A percentile compares a stretch with the other conserved stretches of the same genome.
phyloP scores from a whole-genome alignment of 2,329 filamentous ascomycete genomes.

The Aspergillus brasiliensis region DNA sequence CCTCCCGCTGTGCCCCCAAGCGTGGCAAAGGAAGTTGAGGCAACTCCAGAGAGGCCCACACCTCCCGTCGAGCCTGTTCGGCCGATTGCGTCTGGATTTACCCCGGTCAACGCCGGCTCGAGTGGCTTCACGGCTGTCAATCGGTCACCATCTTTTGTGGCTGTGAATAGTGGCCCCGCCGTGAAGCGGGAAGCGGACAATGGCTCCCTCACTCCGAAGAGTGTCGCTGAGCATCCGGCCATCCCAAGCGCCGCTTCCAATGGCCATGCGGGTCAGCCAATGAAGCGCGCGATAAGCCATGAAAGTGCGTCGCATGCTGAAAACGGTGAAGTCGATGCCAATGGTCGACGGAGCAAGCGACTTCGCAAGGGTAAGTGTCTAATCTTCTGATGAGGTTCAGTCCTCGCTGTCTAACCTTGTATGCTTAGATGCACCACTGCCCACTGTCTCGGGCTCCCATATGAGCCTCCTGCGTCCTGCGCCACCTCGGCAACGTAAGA shows the following conservation, averaged over 20 bases:
- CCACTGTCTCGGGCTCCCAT: constrained; percentile 91
- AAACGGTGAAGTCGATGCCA: constrained; percentile 61
- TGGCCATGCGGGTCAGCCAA: constrained; percentile 55
- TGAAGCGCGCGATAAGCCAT: constrained; percentile 77
- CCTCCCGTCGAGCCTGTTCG: constrained; percentile 42
- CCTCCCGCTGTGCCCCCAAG: constrained; percentile 60
- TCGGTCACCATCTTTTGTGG: constrained; percentile 47
- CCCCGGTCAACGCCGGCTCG: constrained; percentile 66
- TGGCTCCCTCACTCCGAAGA: constrained; percentile 62
- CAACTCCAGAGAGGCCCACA: constrained; percentile 35
- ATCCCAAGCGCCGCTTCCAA: constrained; percentile 59
- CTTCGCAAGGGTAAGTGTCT: constrained; percentile 72
- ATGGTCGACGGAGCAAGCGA: constrained; percentile 84
- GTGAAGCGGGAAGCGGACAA: constrained; percentile 58
- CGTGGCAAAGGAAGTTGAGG: constrained; percentile 50
- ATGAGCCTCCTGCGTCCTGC: constrained; percentile 92
- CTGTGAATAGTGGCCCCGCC: constrained; percentile 42
- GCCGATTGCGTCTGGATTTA: constrained; percentile 60
- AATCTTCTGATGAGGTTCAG: constrained; percentile 13
- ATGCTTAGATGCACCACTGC: constrained; percentile 52
- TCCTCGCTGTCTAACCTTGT: neutral
- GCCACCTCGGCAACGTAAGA: constrained; percentile 59
- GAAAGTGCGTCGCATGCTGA: constrained; percentile 50
- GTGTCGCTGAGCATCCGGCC: constrained; percentile 64
- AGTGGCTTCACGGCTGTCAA: constrained; percentile 63